phyloP scores from a whole-genome alignment of 2,329 filamentous ascomycete genomes.

The Arthrobotrys musiformis region DNA sequence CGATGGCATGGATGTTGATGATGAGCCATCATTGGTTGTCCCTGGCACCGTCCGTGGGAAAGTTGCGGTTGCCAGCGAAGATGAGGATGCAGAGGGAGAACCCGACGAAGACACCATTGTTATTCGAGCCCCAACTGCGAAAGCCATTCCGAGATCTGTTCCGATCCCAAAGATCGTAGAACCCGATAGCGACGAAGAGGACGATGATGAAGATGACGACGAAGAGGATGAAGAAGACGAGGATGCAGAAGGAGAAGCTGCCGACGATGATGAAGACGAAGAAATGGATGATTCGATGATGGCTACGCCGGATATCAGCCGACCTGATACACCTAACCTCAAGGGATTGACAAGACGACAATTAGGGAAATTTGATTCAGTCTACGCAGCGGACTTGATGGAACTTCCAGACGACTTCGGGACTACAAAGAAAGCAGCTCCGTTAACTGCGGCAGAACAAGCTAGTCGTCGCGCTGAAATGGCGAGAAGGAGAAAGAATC shows the following conservation, averaged over 20 bases:
- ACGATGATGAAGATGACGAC: constrained; percentile 39
- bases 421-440: constrained; percentile 49
- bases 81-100: constrained; percentile 60
- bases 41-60: constrained; percentile 24
- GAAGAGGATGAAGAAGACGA: constrained; percentile 54
- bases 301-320: constrained; percentile 58
- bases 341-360: constrained; percentile 76
- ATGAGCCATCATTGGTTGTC: constrained; percentile 11
- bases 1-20: constrained; percentile 60
- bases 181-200: constrained; percentile 32
- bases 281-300: constrained; percentile 59
- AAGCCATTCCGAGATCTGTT: constrained; percentile 11
- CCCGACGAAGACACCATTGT: constrained; percentile 61
- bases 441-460: constrained; percentile 76
- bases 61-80: constrained; percentile 62
- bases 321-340: constrained; percentile 68
- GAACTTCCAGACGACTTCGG: constrained; percentile 64
- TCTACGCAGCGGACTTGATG: constrained; percentile 64
- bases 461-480: constrained; percentile 79
- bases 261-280: constrained; percentile 46
- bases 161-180: constrained; percentile 33
- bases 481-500: constrained; percentile 77
- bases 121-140: not conserved
- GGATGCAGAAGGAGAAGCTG: constrained; percentile 50
- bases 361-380: constrained; percentile 70